phyloP scores from a whole-genome alignment of 2,329 filamentous ascomycete genomes.

The Trichoderma sp. region DNA sequence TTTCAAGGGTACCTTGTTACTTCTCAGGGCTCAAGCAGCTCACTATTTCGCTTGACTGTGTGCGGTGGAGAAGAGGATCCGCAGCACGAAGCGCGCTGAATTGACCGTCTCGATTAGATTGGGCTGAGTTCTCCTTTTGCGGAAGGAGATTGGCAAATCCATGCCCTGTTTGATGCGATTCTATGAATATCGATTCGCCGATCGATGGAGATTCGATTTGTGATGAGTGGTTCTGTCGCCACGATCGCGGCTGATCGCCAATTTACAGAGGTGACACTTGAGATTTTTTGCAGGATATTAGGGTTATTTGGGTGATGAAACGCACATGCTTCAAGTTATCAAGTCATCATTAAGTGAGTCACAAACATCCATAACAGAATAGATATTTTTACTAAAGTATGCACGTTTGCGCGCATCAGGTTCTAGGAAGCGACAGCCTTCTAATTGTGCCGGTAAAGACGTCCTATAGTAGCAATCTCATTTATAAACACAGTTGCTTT shows the following conservation, averaged over 20 bases:
- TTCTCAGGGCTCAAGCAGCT: neutral
- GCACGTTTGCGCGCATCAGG: neutral
- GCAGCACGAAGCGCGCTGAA: neutral
- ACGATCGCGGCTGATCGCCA: neutral
- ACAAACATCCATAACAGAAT: neutral
- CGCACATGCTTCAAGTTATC: too few relatives aligned
- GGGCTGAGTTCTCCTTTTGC: neutral
- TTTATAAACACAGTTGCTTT: neutral
- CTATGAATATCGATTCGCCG: neutral
- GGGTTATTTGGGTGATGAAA: neutral
- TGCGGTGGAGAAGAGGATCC: neutral
- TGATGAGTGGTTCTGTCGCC: neutral
- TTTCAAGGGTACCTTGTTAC: neutral
- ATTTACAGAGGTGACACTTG: neutral
- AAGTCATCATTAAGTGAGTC: too few relatives aligned
- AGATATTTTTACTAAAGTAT: neutral
- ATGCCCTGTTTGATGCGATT: neutral
- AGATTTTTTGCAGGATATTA: neutral
- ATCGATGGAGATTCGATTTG: constrained; percentile 1
- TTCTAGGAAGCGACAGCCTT: neutral
- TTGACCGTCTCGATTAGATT: neutral
- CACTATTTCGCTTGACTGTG: neutral
- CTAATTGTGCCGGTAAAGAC: too few relatives aligned
- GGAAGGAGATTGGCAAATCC: neutral
- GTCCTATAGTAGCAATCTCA: neutral